Conservation (phyloP, 495 filamentous ascomycete genomes). For the Lasiosphaeriaceae sp. region DNA sequence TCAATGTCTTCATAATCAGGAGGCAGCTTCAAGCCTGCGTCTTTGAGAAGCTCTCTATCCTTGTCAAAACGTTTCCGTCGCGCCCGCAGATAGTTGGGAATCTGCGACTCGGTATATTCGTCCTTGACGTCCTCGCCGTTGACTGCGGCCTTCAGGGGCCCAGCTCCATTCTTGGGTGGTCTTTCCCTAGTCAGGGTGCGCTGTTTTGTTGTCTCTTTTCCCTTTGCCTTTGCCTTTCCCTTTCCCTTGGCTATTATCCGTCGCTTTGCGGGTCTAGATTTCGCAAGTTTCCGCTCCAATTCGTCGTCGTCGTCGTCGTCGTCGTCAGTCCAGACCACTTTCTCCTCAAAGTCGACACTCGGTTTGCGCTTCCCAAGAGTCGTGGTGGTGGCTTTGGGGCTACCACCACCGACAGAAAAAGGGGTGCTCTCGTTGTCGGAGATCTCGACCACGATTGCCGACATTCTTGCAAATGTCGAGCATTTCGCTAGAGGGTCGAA, state of each 20-base stretch:
- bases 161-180: constrained; percentile 6
- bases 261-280: constrained; percentile 12
- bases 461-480: constrained; percentile 12
- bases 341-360: constrained; percentile 24
- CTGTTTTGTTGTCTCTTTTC: too few relatives aligned
- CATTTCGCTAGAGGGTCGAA: constrained; percentile 2
- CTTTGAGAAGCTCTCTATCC: constrained; percentile 53
- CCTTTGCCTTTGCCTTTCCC: not conserved
- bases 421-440: constrained; percentile 22
- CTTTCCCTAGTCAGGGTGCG: too few relatives aligned
- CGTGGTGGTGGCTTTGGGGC: not conserved
- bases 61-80: constrained; percentile 58
- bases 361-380: constrained; percentile 24
- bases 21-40: constrained; percentile 70
- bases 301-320: constrained; percentile 33
- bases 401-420: constrained; percentile 3
- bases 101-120: constrained; percentile 24
- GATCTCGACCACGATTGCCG: constrained; percentile 12
- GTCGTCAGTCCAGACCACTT: constrained; percentile 40
- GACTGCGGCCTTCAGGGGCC: constrained; percentile 3
- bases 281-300: constrained; percentile 23
- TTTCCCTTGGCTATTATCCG: constrained; percentile 22
- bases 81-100: constrained; percentile 46
- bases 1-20: constrained; percentile 77
- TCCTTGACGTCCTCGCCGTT: constrained; percentile 17